phyloP scores from a whole-genome alignment of 805 yeast genomes.

The Wickerhamiella sorbophila region DNA sequence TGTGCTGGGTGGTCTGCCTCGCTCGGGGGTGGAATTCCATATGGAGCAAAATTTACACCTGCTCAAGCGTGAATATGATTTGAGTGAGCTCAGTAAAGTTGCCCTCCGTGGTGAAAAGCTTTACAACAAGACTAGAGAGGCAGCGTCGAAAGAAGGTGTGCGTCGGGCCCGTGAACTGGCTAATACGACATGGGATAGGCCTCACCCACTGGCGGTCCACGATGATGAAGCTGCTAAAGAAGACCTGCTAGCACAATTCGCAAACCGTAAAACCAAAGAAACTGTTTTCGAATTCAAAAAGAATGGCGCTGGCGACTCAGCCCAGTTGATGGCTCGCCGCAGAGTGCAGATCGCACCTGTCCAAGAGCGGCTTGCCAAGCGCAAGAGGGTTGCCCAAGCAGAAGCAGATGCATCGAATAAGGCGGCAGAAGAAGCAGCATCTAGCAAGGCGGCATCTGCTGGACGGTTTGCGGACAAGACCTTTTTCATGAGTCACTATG shows the following conservation, averaged over 20 bases:
- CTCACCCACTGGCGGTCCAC: slow-evolving; percentile 47
- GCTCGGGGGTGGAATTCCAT: slow-evolving; percentile 51
- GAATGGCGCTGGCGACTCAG: slow-evolving; percentile 36
- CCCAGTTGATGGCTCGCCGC: slow-evolving; percentile 73
- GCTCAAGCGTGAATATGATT: slow-evolving; percentile 50
- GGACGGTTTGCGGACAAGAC: slow-evolving; percentile 58
- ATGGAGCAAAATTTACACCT: slow-evolving; percentile 58
- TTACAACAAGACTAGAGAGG: slow-evolving; percentile 68
- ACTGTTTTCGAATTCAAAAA: slow-evolving; percentile 87
- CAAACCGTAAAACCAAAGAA: slow-evolving; percentile 59
- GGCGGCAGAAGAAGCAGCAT: slow-evolving; percentile 10
- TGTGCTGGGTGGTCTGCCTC: slow-evolving; percentile 72
- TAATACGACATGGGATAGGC: slow-evolving; percentile 59
- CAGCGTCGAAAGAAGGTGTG: slow-evolving; percentile 78
- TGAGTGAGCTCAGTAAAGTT: slow-evolving; percentile 49
- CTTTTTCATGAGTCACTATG: slow-evolving; percentile 77
- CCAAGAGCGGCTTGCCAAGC: slow-evolving; percentile 62
- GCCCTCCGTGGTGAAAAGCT: slow-evolving; percentile 78
- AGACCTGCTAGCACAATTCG: slow-evolving; percentile 60
- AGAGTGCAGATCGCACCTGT: slow-evolving; percentile 80
- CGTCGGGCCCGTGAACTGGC: slow-evolving; percentile 71
- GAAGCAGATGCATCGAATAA: slow-evolving; percentile 15
- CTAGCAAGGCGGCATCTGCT: slow-evolving; percentile 31
- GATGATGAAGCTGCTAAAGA: slow-evolving; percentile 48
- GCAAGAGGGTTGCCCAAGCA: slow-evolving; percentile 43